Evolutionary conservation across 345 rosid genomes (phyloP).

Genomic region (Carallia pectinifolia): DNA sequence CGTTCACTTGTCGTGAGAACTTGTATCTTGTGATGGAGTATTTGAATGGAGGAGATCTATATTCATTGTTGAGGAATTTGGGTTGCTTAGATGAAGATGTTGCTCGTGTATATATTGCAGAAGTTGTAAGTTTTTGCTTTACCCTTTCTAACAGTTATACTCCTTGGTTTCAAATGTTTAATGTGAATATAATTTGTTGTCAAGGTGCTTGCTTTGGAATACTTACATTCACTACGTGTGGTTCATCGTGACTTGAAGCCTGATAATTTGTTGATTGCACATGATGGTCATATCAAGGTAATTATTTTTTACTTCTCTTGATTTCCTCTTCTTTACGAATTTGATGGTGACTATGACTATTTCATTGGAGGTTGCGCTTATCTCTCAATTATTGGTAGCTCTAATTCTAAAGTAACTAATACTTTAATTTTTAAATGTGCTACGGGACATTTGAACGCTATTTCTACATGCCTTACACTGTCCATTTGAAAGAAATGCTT

Average conservation of each 20-base stretch:
- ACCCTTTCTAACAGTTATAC: neutral
- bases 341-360: too few species aligned
- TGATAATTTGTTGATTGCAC: constrained; percentile 94
- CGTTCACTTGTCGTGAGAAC: constrained; percentile 62
- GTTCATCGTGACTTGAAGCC: constrained; percentile 99
- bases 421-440: too few species aligned
- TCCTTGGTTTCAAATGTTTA: neutral
- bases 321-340: neutral
- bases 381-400: too few species aligned
- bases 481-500: too few species aligned
- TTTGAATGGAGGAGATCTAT: constrained; percentile 96
- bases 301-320: neutral
- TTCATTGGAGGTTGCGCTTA: too few species aligned
- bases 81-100: constrained; percentile 98
- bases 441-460: too few species aligned
- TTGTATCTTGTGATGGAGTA: constrained; percentile 99
- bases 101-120: constrained; percentile 35
- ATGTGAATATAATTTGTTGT: neutral
- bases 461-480: too few species aligned
- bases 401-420: too few species aligned
- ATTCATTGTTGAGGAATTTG: constrained; percentile 89
- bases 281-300: constrained; percentile 99
- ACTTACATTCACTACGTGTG: constrained; percentile 83
- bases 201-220: constrained; percentile 93
- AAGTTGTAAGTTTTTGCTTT: constrained; percentile 64